Conservation (phyloP, 2,329 filamentous ascomycete species). For the Aspergillus glaucus region DNA sequence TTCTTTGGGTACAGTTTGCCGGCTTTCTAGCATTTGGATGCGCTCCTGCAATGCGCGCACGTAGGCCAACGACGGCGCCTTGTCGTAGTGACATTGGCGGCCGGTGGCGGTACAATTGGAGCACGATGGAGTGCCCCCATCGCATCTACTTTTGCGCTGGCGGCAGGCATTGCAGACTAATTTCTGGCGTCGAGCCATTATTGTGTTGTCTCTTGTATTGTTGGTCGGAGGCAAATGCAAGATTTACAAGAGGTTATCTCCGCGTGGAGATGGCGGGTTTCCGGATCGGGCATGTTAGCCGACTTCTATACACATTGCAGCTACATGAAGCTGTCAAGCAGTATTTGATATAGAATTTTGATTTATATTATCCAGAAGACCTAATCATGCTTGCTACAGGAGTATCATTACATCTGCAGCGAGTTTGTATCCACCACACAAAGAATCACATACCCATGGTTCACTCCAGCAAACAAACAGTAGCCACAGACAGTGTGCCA, state of each 20-base stretch:
- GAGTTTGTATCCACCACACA: no score
- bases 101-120: constrained; percentile 1
- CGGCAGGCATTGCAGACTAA: constrained; percentile 3
- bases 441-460: no score
- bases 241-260: background rate
- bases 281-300: background rate
- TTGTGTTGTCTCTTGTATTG: background rate
- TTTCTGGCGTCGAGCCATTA: constrained; percentile 2
- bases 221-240: background rate
- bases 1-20: background rate
- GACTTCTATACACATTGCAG: background rate
- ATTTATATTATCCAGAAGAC: no score
- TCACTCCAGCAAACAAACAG: no score
- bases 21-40: constrained; percentile 1
- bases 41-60: constrained; percentile 3
- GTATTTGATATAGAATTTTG: no score
- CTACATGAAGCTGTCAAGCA: background rate
- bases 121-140: constrained; percentile 1
- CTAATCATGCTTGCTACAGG: no score
- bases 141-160: constrained; percentile 5
- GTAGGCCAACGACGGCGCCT: constrained; percentile 4
- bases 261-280: background rate
- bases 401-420: no score
- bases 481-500: no score
- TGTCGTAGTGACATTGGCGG: constrained; percentile 4